phyloP scores from a whole-genome alignment of 257 asterid genomes.

The Fraxinus anomala region DNA sequence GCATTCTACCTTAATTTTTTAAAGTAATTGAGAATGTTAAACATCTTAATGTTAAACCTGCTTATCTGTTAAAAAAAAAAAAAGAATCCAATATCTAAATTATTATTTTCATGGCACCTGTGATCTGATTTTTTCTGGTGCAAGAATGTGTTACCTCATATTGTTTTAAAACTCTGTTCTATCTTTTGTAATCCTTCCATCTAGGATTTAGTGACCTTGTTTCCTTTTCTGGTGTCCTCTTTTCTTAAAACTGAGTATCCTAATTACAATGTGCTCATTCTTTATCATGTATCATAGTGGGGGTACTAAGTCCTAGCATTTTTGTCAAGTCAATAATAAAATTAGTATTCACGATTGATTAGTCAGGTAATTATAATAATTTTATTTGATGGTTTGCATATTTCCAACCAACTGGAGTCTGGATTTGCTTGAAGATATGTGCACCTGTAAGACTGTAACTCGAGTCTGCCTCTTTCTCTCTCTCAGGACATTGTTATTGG shows the following conservation, averaged over 20 bases:
- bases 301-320: background rate
- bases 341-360: background rate
- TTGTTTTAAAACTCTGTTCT: background rate
- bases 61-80: background rate
- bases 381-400: background rate
- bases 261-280: background rate
- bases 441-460: conserved; percentile 11
- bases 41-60: background rate
- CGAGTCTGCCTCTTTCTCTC: conserved; percentile 17
- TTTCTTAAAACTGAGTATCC: background rate
- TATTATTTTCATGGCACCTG: background rate
- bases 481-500: conserved; percentile 92
- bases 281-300: background rate
- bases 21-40: background rate
- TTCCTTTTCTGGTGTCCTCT: background rate
- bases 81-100: background rate
- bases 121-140: background rate
- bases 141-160: background rate
- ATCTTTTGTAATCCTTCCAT: background rate
- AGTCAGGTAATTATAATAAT: background rate
- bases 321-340: background rate
- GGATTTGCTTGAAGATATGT: background rate
- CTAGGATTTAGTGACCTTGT: background rate
- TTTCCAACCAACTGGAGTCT: background rate
- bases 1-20: background rate